These are phyloP conservation scores for Talaromyces sp. DNA, from an alignment of 2,329 filamentous ascomycete species.

Conservation along the genomic window DNA sequence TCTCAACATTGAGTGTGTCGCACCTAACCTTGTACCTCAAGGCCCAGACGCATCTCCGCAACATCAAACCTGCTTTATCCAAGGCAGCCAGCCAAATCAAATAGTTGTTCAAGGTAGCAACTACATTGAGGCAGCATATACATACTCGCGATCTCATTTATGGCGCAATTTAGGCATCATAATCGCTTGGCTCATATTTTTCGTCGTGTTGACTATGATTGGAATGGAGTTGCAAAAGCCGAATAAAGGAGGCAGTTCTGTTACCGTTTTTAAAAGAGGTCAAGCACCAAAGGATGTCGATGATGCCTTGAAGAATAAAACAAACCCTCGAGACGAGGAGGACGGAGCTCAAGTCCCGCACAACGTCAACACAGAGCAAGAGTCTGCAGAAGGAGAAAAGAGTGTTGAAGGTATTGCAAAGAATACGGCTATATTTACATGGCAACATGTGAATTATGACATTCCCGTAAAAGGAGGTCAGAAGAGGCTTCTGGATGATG, in stretches of 20 bases:
- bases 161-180: constrained; percentile 81
- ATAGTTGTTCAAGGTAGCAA: constrained; percentile 54
- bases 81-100: constrained; percentile 56
- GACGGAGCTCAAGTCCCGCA: constrained; percentile 35
- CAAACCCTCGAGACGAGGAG: constrained; percentile 52
- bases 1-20: constrained; percentile 55
- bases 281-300: constrained; percentile 60
- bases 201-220: constrained; percentile 72
- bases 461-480: constrained; percentile 50
- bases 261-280: constrained; percentile 52
- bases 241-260: constrained; percentile 75
- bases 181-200: constrained; percentile 69
- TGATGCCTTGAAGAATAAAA: constrained; percentile 54
- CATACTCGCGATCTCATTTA: constrained; percentile 57
- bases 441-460: constrained; percentile 78
- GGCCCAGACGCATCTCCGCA: constrained; percentile 46
- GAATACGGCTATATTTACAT: constrained; percentile 74
- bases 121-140: constrained; percentile 57
- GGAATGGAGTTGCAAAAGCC: constrained; percentile 76
- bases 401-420: constrained; percentile 55
- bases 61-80: constrained; percentile 60
- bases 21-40: constrained; percentile 57
- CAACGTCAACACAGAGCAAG: constrained; percentile 24
- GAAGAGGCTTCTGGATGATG: constrained; percentile 55
- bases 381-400: constrained; percentile 25